Base-by-base conservation (phyloP, 352 stramenopile species). In the Globisporangium cederbergense region DNA sequence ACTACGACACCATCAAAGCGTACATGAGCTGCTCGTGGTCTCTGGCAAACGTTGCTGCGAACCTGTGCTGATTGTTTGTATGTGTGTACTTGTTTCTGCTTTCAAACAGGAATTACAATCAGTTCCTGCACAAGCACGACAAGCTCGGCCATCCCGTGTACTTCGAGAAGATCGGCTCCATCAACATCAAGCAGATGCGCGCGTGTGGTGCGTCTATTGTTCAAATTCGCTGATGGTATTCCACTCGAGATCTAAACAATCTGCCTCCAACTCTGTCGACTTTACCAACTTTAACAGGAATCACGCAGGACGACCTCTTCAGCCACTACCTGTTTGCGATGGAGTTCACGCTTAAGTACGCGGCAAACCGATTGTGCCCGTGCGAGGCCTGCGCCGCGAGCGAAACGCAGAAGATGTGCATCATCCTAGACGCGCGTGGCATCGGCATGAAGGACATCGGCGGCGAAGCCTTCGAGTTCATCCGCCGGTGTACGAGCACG, bases 261-360 rank as follows among this genome's bases (percentile, higher is more conserved):
- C 10, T 42, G 36, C 36, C 36, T 42, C 11, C 36, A 42, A 13
- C 36, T 42, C 6, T 42, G 36, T 42, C 52, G 16, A 1, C 32
- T 40, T 34, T 38, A n/a, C 16, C 16, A 25, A 38, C 34, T 16
- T 36, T 47, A 9, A 42, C 36, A 62, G 81, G 82, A 42, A 68
- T 95, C 49, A 75, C 72, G 0, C 72, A 77, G 38, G 82, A 93
- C n/a, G 78, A 86, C 32, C 70, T 96, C 4, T 88, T 95, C 53
- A 73, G 68, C n/a, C 84, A 96, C 60, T 95, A 93, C 71, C 74
- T 93, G 59, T 93, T 93, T 56, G 68, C 79, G 22, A 93, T 92
- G 73, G 86, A 96, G 74, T 95, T 93, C 64, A 83, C 81, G 7
- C 59, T 95, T 57, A 91, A 88, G 70, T 92, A 90, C 56, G 81